These are phyloP conservation scores for Saccharum officinarum DNA, from an alignment of 176 grass and related monocot genomes.

Conservation along the genomic window DNA sequence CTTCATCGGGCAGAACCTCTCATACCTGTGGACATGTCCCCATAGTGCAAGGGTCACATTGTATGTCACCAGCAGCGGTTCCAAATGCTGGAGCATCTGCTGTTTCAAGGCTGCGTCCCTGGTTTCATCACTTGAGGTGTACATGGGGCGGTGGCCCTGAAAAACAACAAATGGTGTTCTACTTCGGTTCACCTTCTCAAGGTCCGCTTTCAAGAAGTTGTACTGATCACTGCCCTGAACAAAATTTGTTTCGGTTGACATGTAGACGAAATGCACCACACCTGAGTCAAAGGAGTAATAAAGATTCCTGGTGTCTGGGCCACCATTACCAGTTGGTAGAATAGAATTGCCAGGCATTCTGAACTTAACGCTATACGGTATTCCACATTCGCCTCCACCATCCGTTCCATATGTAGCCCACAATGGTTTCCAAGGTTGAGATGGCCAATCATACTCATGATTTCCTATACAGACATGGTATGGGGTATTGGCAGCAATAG, in stretches of 20 bases:
- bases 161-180: slow-evolving; percentile 88
- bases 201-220: slow-evolving; percentile 82
- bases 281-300: slow-evolving; percentile 89
- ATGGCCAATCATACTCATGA: slow-evolving; percentile 97
- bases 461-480: slow-evolving; percentile 99
- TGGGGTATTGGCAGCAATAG: slow-evolving; percentile 69
- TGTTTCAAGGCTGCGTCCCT: slow-evolving; percentile 59
- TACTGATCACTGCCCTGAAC: slow-evolving; percentile 70
- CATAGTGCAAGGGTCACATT: slow-evolving; percentile 94
- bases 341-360: slow-evolving; percentile 90
- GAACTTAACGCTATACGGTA: slow-evolving; percentile 94
- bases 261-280: slow-evolving; percentile 91
- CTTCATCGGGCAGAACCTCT: slow-evolving; percentile 89
- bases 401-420: slow-evolving; percentile 83
- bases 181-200: slow-evolving; percentile 76
- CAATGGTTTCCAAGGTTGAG: slow-evolving; percentile 82
- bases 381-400: slow-evolving; percentile 89
- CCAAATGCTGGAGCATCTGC: slow-evolving; percentile 74
- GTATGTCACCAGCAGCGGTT: slow-evolving; percentile 70
- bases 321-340: slow-evolving; percentile 69
- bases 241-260: slow-evolving; percentile 93
- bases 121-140: slow-evolving; percentile 76
- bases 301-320: slow-evolving; percentile 81
- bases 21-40: slow-evolving; percentile 96
- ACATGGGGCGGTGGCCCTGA: slow-evolving; percentile 96